Evolutionary conservation across 352 stramenopile species (phyloP).

Genomic region (Phytophthora palmivora): DNA sequence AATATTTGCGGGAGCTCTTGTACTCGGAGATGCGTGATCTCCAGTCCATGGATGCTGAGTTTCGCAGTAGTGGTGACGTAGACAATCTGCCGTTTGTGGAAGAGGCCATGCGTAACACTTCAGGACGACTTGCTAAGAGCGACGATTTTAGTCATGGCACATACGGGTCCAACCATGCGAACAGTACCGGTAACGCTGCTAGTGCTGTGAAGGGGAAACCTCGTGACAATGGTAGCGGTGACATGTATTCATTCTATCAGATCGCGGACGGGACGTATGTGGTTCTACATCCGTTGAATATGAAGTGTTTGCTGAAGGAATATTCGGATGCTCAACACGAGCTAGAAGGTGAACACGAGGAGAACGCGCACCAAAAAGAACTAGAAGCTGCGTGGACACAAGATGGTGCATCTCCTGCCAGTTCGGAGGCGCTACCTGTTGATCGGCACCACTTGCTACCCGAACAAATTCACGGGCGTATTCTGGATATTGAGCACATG

Average conservation of each 20-base stretch:
- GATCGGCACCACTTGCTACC: constrained; percentile 64
- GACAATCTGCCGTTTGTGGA: constrained; percentile 83
- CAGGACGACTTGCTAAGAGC: constrained; percentile 53
- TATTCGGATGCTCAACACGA: constrained; percentile 46
- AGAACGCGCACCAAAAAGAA: constrained; percentile 27
- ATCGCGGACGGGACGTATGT: constrained; percentile 86
- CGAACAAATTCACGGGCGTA: constrained; percentile 57
- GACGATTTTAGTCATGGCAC: constrained; percentile 26
- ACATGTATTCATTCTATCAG: constrained; percentile 89
- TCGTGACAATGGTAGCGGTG: constrained; percentile 22
- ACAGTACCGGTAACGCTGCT: neutral
- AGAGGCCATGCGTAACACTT: constrained; percentile 79
- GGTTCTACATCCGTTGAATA: constrained; percentile 90
- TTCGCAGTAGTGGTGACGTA: constrained; percentile 71
- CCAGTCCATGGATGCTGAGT: constrained; percentile 73
- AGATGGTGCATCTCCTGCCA: constrained; percentile 26
- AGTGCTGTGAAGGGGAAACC: constrained; percentile 15
- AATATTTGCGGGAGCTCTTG: constrained; percentile 71
- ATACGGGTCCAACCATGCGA: constrained; percentile 9
- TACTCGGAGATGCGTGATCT: constrained; percentile 74
- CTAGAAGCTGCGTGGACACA: constrained; percentile 43
- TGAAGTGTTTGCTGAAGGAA: constrained; percentile 90
- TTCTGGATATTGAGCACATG: constrained; percentile 88
- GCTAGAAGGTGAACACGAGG: constrained; percentile 9
- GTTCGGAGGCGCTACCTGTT: constrained; percentile 19